Evolutionary conservation across 257 asterid genomes (phyloP).

Genomic region (Solanum sitiens): DNA sequence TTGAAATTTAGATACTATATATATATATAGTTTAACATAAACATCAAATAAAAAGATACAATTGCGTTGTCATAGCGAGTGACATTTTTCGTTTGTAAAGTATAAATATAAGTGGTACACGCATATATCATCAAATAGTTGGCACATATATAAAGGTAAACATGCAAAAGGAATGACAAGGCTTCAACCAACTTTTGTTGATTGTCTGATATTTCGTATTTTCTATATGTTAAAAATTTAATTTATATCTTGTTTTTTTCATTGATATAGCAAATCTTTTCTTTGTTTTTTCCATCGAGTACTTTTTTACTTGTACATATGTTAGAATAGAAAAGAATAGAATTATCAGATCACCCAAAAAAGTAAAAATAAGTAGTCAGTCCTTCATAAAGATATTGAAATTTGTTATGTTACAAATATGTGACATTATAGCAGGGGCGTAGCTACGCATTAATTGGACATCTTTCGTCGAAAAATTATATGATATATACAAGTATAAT

Average conservation of each 20-base stretch:
- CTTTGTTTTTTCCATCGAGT: background rate
- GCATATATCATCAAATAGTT: background rate
- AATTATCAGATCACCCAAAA: background rate
- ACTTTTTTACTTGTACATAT: background rate
- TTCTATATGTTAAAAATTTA: background rate
- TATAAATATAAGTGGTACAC: background rate
- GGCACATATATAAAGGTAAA: background rate
- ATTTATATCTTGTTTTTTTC: background rate
- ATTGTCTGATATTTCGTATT: background rate
- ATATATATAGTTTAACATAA: background rate
- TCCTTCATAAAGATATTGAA: background rate
- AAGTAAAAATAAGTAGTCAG: background rate
- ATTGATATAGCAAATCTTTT: background rate
- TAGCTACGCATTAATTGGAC: too few species aligned
- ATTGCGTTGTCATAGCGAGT: background rate
- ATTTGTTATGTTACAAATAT: background rate
- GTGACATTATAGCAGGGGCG: background rate
- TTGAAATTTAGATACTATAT: background rate
- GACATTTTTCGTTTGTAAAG: background rate
- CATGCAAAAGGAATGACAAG: background rate
- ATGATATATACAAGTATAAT: too few species aligned
- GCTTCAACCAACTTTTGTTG: background rate
- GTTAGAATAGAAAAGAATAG: background rate
- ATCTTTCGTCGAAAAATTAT: too few species aligned
- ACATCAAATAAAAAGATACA: background rate